phyloP scores from a whole-genome alignment of 208 protist species.

The Trypanosoma boissoni region DNA sequence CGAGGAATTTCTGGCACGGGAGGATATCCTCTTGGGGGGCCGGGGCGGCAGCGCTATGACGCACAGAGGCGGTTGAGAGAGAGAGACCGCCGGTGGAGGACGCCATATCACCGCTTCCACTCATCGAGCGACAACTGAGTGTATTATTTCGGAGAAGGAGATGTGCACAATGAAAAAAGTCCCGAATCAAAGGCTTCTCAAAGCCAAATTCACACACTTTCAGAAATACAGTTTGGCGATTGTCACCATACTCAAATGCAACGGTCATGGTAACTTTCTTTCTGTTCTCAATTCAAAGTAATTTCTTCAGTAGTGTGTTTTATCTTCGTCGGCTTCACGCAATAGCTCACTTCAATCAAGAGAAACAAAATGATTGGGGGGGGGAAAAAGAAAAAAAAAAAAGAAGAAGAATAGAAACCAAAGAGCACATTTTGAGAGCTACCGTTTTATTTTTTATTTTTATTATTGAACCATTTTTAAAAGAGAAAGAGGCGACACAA shows the following conservation, averaged over 20 bases:
- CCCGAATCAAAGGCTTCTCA: constrained; percentile 12
- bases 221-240: constrained; percentile 1
- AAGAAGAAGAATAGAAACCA: too few species aligned
- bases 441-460: constrained; percentile 3
- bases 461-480: too few species aligned
- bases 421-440: too few species aligned
- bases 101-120: neutral
- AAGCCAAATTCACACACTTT: neutral
- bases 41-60: constrained; percentile 6
- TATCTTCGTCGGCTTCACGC: too few species aligned
- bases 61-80: neutral
- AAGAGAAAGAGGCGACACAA: too few species aligned
- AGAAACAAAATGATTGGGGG: too few species aligned
- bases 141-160: too few species aligned
- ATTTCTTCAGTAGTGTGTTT: too few species aligned
- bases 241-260: neutral
- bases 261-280: neutral
- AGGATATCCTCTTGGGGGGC: neutral
- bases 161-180: constrained; percentile 12
- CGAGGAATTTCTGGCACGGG: constrained; percentile 22
- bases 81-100: constrained; percentile 10
- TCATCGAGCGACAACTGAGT: too few species aligned
- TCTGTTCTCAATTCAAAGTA: too few species aligned
- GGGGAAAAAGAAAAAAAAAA: too few species aligned
- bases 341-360: too few species aligned